Conservation (phyloP, 768 basidiomycete genomes). For the Hypholoma fasciculare region DNA sequence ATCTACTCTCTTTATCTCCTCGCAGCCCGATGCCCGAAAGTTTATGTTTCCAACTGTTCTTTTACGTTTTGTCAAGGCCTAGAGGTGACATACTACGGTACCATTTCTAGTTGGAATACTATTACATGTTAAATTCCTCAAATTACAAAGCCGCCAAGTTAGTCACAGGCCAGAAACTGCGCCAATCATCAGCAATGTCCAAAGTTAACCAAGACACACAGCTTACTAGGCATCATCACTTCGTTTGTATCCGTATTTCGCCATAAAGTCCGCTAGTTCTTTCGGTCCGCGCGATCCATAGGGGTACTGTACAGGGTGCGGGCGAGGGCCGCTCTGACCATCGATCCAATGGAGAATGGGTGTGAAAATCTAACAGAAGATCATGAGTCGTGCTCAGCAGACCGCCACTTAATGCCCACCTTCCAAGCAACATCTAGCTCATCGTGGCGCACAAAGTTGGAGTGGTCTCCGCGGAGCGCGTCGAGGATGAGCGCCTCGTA, state of each 20-base stretch:
- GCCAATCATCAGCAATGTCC: constrained; percentile 9
- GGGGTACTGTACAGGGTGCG: constrained; percentile 76
- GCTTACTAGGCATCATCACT: constrained; percentile 65
- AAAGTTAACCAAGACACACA: constrained; percentile 30
- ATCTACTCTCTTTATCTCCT: neutral
- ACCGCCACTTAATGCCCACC: constrained; percentile 41
- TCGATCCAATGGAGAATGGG: constrained; percentile 97
- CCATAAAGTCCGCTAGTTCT: constrained; percentile 74
- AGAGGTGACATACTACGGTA: neutral
- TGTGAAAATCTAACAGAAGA: constrained; percentile 78
- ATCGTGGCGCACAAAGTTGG: constrained; percentile 98
- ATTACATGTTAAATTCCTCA: constrained; percentile 10
- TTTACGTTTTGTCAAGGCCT: neutral
- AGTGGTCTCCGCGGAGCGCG: constrained; percentile 96
- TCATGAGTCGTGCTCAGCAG: neutral
- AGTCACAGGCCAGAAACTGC: constrained; percentile 75
- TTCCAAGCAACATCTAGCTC: constrained; percentile 98
- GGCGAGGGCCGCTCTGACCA: constrained; percentile 62
- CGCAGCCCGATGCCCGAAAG: neutral
- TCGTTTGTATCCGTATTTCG: constrained; percentile 77
- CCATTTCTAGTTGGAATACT: constrained; percentile 8
- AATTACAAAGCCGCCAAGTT: constrained; percentile 55
- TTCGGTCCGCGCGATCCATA: constrained; percentile 97
- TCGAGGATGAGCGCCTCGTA: constrained; percentile 96
- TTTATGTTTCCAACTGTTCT: neutral